Evolutionary conservation across 1,139 yeast genomes (phyloP), one percentile per base, ranked within the genome.

Genomic region (Insectozyma bohioensis): DNA sequence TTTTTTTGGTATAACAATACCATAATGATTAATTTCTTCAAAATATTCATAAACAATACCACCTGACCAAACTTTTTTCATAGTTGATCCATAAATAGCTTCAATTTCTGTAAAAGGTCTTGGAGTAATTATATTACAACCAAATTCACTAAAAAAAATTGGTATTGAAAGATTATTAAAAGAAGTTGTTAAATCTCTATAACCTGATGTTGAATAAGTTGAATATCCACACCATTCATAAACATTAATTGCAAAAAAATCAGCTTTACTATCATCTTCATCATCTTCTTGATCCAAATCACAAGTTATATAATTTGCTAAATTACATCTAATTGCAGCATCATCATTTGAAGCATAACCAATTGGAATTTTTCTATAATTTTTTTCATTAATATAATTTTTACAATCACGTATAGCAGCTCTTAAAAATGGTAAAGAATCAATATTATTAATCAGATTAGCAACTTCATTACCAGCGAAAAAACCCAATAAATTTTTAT

Each of bases 141-240:
- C 84, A 58, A 70, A 78, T 45, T 78, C 85, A 34, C 81, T 75
- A 49, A 78, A 76, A 46, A 78, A 75, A 0, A 75, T 61, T 0
- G 83, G 82, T n/a, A 73, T 63, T 0, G 79, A 74, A 42, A 55
- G 70, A 34, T 64, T 52, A 31, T 53, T 46, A 41, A 72, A 71
- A 40, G 73, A 75, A 7, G 59, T 43, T 0, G 82, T 75, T 43
- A 81, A 58, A 18, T 75, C 80, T 39, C 67, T 58, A 43, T 75
- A 78, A 0, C 84, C 84, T 29, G 80, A 74, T 3, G 75, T 64
- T 11, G 68, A 63, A 48, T 63, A 76, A 5, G 76, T 64, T 1
- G 83, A 77, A 41, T 75, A 71, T 0, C 84, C 85, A 58, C 85
- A 78, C 84, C 85, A 78, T 48, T 77, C 82, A 49, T 77, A 78